Base-by-base conservation (phyloP, 2,329 filamentous ascomycete genomes). In the Cephalotrichum gorgonifer region DNA sequence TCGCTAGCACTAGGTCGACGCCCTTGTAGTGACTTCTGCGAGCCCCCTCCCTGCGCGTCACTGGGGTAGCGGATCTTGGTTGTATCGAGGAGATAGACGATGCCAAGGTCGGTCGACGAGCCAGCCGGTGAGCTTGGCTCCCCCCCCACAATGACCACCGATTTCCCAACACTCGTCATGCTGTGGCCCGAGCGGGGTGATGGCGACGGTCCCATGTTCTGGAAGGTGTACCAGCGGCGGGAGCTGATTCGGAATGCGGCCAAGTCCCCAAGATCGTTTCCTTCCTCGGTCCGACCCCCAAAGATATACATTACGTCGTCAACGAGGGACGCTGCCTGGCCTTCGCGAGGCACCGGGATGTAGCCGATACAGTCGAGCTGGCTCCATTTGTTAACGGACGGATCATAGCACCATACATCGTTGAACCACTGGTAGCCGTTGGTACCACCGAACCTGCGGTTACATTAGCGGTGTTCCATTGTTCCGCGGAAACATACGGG, bases 231-330 rank as follows among this genome's bases (percentile, higher is more conserved):
- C 93, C 93, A 98, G 52, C 93, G 81, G 55, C 88, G 83, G 11
- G 89, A 89, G 1, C 85, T 81, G 51, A 81, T 80, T 48, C 76
- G 69, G 58, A 81, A 81, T 2, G 93, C 93, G 2, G 93, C 91
- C 41, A 98, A 74, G 64, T 98, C 93, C 30, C 91, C 93, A 4
- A 98, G 72, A 62, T 98, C 93, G 26, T 83, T 80, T 1, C 93
- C 93, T 57, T 97, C 90, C 61, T 96, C 88, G 0, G 89, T 96
- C 52, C 93, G 85, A 42, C 93, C 93, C 57, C 94, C 94, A 64
- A 98, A 98, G 53, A 98, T 83, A 69, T 98, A 98, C 94, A 98
- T 98, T 52, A 96, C 93, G 62, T 98, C 93, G 63, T 93, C 88
- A 41, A 98, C 90, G 20, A 98, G 73, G 4, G 91, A 84, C 14